Conservation (phyloP, 2,329 filamentous ascomycete genomes). For the Beauveria medogensis region DNA sequence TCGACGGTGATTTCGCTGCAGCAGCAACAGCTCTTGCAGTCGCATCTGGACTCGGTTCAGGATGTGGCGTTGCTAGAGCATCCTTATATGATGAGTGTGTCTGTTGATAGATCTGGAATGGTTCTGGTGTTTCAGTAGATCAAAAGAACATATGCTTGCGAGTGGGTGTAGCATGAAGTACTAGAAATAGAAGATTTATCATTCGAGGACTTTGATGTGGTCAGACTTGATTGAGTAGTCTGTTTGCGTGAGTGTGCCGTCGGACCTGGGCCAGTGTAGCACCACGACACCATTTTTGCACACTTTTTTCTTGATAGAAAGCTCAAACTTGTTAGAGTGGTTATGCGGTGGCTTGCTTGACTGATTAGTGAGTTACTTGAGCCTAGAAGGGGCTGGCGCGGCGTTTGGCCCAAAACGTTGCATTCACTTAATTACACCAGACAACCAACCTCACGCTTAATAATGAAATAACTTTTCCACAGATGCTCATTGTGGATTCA, state of each 20-base stretch:
- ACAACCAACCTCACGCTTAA: too few species aligned
- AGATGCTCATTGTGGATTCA: too few species aligned
- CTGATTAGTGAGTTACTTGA: too few species aligned
- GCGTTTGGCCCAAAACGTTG: too few species aligned
- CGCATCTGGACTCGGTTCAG: slow-evolving; percentile 78
- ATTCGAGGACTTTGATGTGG: background rate
- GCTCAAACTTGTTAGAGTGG: too few species aligned
- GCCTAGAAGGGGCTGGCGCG: too few species aligned
- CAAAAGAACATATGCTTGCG: too few species aligned
- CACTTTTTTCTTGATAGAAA: too few species aligned
- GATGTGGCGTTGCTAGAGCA: slow-evolving; percentile 83
- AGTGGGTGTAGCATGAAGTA: too few species aligned
- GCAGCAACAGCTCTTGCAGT: slow-evolving; percentile 77
- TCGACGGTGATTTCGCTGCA: slow-evolving; percentile 81
- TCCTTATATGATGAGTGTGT: slow-evolving; percentile 89
- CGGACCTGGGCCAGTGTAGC: background rate
- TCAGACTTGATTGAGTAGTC: background rate
- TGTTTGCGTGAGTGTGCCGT: background rate
- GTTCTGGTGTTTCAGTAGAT: slow-evolving; percentile 67
- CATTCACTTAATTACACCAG: too few species aligned
- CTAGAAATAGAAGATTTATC: background rate
- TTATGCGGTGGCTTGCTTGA: too few species aligned
- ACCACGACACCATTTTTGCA: background rate
- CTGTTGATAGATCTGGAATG: slow-evolving; percentile 79
- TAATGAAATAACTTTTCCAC: too few species aligned